Evolutionary conservation across 2,329 filamentous ascomycete genomes (phyloP), one percentile per base, ranked within the genome.

Genomic region (Trichoderma arundinaceum): DNA sequence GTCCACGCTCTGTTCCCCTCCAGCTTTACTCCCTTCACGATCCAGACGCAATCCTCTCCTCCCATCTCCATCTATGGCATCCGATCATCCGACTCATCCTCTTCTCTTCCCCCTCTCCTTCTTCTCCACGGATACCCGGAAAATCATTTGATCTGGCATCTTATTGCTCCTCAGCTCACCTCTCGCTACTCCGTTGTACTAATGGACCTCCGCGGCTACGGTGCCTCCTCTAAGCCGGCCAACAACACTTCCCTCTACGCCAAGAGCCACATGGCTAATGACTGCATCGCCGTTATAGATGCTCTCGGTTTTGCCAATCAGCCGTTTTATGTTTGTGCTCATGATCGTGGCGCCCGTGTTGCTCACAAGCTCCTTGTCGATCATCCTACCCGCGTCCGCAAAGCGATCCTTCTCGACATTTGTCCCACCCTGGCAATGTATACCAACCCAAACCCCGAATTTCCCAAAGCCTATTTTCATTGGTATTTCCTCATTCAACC

Each of bases 401-500:
- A 75, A 63, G 74, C 77, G 0, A 79, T 85, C 46, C 67, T 85
- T 1, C 75, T 85, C 1, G 84, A 86, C 65, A 84, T 87, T 49
- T 83, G 81, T 46, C 86, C 85, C 2, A 87, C 84, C 0, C 77
- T 84, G 10, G 78, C 78, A 6, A 86, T 86, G 81, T 87, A 82
- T 74, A 75, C 76, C 56, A 73, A 78, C 15, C 79, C 79, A 3
- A 69, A 79, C 59, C 69, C 77, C 4, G 73, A 74, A 0, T 82
- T 85, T 66, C 81, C 83, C 1, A 77, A 76, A 33, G 77, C 79
- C 0, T 87, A 86, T 72, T 87, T 82, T 69, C 85, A 88, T 73
- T 88, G 85, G 84, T 86, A 85, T 60, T 82, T 87, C 68, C 77
- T 87, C 19, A 83, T 86, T 8, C 85, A 88, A 71, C 72, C 75